A percentile compares a stretch with the other conserved stretches of the same genome.
Evolutionary conservation across 2,329 filamentous ascomycete genomes (phyloP).

Genomic region (Sclerotinia spermophila): DNA sequence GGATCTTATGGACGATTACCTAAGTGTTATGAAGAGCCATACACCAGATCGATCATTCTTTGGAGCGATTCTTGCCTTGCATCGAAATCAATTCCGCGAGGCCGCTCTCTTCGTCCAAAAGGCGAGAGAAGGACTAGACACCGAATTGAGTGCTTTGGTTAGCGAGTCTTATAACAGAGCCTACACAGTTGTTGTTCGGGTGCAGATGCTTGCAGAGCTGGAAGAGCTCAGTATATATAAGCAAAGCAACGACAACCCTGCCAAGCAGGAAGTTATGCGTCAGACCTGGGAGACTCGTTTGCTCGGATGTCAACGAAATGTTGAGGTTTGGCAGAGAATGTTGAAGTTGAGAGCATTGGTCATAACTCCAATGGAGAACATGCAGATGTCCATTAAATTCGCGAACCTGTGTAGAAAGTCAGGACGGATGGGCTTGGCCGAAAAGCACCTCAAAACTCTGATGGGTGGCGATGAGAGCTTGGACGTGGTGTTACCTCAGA

Average conservation of each 20-base stretch:
- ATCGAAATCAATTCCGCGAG: slow-evolving; percentile 93
- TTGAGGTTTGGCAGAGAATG: slow-evolving; percentile 98
- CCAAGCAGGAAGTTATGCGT: slow-evolving; percentile 87
- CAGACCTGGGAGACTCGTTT: slow-evolving; percentile 94
- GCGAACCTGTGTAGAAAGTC: slow-evolving; percentile 97
- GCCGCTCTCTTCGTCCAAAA: slow-evolving; percentile 86
- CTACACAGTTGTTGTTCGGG: slow-evolving; percentile 95
- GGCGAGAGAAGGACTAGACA: slow-evolving; percentile 88
- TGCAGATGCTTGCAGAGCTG: slow-evolving; percentile 97
- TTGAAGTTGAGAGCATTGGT: slow-evolving; percentile 90
- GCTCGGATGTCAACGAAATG: slow-evolving; percentile 92
- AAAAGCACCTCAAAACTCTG: slow-evolving; percentile 91
- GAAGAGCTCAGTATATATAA: slow-evolving; percentile 99
- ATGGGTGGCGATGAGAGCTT: slow-evolving; percentile 67
- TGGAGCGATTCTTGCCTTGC: slow-evolving; percentile 88
- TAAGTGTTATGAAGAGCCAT: slow-evolving; percentile 88
- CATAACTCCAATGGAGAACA: slow-evolving; percentile 85
- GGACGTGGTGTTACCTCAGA: slow-evolving; percentile 54
- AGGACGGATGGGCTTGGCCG: slow-evolving; percentile 86
- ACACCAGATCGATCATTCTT: slow-evolving; percentile 97
- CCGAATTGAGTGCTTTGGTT: slow-evolving; percentile 91
- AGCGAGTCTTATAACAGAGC: slow-evolving; percentile 97
- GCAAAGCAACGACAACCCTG: slow-evolving; percentile 72
- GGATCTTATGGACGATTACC: slow-evolving; percentile 97
- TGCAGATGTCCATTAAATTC: slow-evolving; percentile 99